Percentiles rank a stretch among this genome's conserved stretches.
These are phyloP conservation scores for Thermomucor indicae-seudaticae DNA, from an alignment of 371 early-diverging fungal species.

Conservation along the genomic window DNA sequence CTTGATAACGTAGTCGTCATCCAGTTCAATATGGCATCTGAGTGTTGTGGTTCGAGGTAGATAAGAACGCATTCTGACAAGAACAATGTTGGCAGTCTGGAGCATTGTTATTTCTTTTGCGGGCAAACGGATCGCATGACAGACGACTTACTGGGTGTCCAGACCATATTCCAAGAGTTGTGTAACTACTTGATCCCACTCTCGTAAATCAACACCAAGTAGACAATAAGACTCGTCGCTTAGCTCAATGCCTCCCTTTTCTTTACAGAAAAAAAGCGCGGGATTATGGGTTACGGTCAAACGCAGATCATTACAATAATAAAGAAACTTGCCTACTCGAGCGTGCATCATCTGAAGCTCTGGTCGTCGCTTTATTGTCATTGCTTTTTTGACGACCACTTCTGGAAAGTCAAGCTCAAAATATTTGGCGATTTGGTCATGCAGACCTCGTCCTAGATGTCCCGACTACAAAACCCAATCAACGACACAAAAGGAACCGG, in stretches of 20 bases:
- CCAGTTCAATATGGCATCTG: conserved; percentile 70
- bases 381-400: conserved; percentile 75
- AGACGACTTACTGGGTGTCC: conserved; percentile 45
- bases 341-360: conserved; percentile 33
- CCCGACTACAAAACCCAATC: conserved; percentile 8
- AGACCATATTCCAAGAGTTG: conserved; percentile 65
- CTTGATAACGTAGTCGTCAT: conserved; percentile 45
- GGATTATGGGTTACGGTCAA: no score
- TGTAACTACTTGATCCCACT: conserved; percentile 53
- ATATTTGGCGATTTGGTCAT: conserved; percentile 34
- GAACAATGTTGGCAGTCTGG: conserved; percentile 78
- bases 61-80: conserved; percentile 92
- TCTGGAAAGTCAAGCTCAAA: conserved; percentile 94
- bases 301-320: conserved; percentile 1
- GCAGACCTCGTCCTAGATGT: neutral
- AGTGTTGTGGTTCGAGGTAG: conserved; percentile 68
- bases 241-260: conserved; percentile 71
- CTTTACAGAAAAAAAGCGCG: no score
- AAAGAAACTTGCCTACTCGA: neutral
- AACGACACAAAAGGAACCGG: neutral
- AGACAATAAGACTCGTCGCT: conserved; percentile 64
- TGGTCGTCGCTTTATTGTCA: conserved; percentile 56
- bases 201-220: conserved; percentile 79
- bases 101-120: neutral
- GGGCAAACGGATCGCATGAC: neutral